Evolutionary conservation across 2,329 filamentous ascomycete species (phyloP).

Genomic region (Ilyonectria destructans): DNA sequence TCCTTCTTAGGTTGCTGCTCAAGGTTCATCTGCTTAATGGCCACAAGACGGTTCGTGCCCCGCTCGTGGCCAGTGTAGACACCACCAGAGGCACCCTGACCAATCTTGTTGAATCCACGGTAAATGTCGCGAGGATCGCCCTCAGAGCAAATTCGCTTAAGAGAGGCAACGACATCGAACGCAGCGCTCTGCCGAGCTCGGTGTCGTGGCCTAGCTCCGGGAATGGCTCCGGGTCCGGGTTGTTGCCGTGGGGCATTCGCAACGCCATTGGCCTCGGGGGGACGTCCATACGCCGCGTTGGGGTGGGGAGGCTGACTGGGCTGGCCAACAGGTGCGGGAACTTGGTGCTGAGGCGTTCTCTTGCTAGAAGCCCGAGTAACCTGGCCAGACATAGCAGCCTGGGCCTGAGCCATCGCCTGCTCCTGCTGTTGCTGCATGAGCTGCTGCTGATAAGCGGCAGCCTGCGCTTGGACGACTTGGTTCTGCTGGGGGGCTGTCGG

Average conservation of each 20-base stretch:
- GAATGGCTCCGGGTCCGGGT: constrained; percentile 55
- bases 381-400: constrained; percentile 82
- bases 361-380: constrained; percentile 84
- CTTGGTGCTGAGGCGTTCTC: constrained; percentile 64
- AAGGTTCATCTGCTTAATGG: constrained; percentile 99
- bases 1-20: constrained; percentile 99
- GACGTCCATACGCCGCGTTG: constrained; percentile 49
- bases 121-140: constrained; percentile 93
- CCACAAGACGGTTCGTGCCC: constrained; percentile 88
- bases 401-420: constrained; percentile 84
- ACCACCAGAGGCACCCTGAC: constrained; percentile 95
- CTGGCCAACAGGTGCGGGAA: constrained; percentile 42
- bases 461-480: constrained; percentile 56
- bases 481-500: constrained; percentile 59
- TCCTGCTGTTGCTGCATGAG: constrained; percentile 88
- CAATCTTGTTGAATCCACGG: constrained; percentile 92
- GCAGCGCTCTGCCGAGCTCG: constrained; percentile 84
- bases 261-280: constrained; percentile 53
- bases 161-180: constrained; percentile 85
- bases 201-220: constrained; percentile 80
- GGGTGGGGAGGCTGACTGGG: constrained; percentile 27
- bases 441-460: constrained; percentile 73
- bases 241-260: constrained; percentile 56
- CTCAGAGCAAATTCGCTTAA: constrained; percentile 91
- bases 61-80: constrained; percentile 94